Conservation (phyloP, 305 asterid species). For the Petunia hybrid region DNA sequence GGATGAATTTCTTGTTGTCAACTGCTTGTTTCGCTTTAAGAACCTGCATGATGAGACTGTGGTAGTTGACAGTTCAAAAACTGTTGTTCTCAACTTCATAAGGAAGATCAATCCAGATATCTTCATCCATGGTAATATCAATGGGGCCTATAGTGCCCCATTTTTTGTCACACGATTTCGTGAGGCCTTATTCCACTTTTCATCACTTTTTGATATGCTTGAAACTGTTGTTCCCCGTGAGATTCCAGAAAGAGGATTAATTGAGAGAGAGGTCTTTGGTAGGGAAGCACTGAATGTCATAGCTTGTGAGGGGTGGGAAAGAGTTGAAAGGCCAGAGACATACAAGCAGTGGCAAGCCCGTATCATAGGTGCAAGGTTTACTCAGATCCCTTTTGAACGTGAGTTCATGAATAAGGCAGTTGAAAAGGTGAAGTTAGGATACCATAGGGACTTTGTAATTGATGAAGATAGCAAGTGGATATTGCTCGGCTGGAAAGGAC, state of each 20-base stretch:
- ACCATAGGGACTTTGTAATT: conserved; percentile 55
- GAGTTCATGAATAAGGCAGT: conserved; percentile 33
- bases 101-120: conserved; percentile 48
- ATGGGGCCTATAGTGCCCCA: conserved; percentile 52
- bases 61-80: conserved; percentile 43
- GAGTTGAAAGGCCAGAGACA: conserved; percentile 57
- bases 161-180: conserved; percentile 55
- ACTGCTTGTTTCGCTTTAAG: conserved; percentile 46
- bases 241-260: conserved; percentile 42
- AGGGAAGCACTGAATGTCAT: conserved; percentile 55
- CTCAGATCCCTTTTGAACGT: conserved; percentile 42
- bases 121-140: conserved; percentile 49
- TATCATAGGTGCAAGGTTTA: conserved; percentile 47
- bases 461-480: conserved; percentile 54
- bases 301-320: conserved; percentile 62
- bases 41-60: conserved; percentile 53
- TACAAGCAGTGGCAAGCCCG: conserved; percentile 60
- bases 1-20: conserved; percentile 50
- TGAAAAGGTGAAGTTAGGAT: conserved; percentile 40
- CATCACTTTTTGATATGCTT: conserved; percentile 54
- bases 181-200: conserved; percentile 53
- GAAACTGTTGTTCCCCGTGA: conserved; percentile 49
- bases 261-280: conserved; percentile 56
- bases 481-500: conserved; percentile 60
- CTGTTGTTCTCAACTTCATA: conserved; percentile 43